A percentile compares a stretch with the other conserved stretches of the same genome.
phyloP scores from a whole-genome alignment of 257 asterid genomes.

The Ilex asprella region DNA sequence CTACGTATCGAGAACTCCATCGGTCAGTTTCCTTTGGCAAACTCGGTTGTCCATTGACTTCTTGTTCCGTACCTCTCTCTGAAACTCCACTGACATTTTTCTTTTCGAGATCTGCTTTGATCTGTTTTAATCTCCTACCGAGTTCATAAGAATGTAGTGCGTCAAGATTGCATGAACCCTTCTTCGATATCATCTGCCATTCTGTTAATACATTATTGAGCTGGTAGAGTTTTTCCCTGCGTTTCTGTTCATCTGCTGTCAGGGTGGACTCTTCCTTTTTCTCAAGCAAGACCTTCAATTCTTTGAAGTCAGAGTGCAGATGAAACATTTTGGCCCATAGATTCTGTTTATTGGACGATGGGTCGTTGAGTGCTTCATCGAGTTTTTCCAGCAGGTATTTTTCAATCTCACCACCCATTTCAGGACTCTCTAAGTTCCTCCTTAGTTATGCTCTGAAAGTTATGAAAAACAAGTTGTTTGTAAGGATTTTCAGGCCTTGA shows the following conservation, averaged over 20 bases:
- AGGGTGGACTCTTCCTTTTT: neutral
- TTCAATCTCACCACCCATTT: constrained; percentile 24
- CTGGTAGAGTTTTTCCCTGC: constrained; percentile 28
- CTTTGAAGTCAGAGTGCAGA: constrained; percentile 8
- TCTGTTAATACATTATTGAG: constrained; percentile 29
- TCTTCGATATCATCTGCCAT: constrained; percentile 20
- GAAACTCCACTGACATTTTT: neutral
- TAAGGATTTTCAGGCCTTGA: too few relatives aligned
- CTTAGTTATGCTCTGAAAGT: too few relatives aligned
- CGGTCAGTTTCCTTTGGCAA: constrained; percentile 13
- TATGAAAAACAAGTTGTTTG: too few relatives aligned
- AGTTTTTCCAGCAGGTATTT: constrained; percentile 17
- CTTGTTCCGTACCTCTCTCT: neutral
- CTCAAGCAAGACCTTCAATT: neutral
- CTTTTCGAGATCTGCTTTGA: constrained; percentile 17
- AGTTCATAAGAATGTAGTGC: constrained; percentile 8
- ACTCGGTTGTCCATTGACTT: neutral
- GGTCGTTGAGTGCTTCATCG: constrained; percentile 1
- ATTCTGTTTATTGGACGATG: neutral
- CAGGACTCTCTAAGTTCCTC: too few relatives aligned
- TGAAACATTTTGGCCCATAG: neutral
- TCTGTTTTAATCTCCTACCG: constrained; percentile 9
- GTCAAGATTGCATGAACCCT: constrained; percentile 2
- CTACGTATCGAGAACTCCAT: constrained; percentile 27
- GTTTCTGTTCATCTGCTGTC: neutral